These are phyloP conservation scores for Aspergillus haitiensis DNA, from an alignment of 495 filamentous ascomycete genomes.

Conservation along the genomic window DNA sequence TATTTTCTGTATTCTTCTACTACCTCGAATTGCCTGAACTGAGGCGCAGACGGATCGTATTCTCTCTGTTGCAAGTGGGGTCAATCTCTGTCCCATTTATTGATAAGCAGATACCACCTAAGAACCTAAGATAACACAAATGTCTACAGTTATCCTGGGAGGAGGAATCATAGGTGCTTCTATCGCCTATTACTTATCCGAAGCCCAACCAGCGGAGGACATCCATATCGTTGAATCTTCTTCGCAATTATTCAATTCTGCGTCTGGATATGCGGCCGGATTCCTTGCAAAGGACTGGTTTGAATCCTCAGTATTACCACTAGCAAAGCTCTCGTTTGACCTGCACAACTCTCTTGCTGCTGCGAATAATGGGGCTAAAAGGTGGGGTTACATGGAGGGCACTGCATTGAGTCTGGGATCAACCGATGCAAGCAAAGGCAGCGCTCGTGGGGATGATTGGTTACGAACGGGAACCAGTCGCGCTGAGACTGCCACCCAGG, in stretches of 20 bases:
- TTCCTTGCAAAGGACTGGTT: constrained; percentile 80
- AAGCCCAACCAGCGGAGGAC: constrained; percentile 45
- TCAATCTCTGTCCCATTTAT: no score
- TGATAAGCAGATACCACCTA: not conserved
- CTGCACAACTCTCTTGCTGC: constrained; percentile 65
- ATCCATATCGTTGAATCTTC: constrained; percentile 73
- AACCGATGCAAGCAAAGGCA: constrained; percentile 31
- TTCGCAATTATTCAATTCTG: constrained; percentile 63
- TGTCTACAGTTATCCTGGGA: constrained; percentile 70
- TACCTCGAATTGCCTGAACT: no score
- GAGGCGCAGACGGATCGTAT: no score
- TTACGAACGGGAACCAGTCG: constrained; percentile 61
- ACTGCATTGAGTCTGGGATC: constrained; percentile 56
- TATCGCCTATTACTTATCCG: constrained; percentile 70
- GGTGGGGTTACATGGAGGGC: constrained; percentile 69
- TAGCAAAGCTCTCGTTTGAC: constrained; percentile 68
- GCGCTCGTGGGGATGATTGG: constrained; percentile 59
- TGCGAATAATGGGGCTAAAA: constrained; percentile 55
- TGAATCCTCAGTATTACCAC: constrained; percentile 46
- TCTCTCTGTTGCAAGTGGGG: no score
- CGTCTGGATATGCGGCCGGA: constrained; percentile 72
- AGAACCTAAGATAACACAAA: constrained; percentile 20
- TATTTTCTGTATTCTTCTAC: no score
- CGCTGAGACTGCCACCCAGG: constrained; percentile 51
- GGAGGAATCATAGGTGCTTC: constrained; percentile 76